phyloP scores from a whole-genome alignment of 2,329 filamentous ascomycete genomes.

The Colletotrichum eleusines region DNA sequence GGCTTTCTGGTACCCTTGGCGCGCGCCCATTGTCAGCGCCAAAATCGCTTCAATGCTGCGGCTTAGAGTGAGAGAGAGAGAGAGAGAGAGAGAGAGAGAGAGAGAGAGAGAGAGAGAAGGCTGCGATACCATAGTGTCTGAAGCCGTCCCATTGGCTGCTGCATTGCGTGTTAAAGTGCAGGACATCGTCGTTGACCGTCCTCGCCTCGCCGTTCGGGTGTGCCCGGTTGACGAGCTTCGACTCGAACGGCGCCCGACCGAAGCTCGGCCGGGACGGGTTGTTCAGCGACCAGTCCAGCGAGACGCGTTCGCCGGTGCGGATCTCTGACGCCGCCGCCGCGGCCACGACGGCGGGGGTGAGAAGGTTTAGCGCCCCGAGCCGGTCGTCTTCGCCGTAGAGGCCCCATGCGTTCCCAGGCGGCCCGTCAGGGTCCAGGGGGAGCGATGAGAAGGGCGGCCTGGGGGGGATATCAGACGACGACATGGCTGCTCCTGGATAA shows the following conservation, averaged over 20 bases:
- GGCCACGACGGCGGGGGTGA: constrained; percentile 60
- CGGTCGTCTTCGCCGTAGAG: constrained; percentile 64
- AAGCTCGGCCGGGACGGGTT: constrained; percentile 52
- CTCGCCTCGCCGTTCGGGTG: constrained; percentile 44
- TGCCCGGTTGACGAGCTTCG: constrained; percentile 56
- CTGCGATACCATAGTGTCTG: constrained; percentile 48
- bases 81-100: constrained; percentile 46
- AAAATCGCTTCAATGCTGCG: constrained; percentile 32
- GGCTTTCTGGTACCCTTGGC: constrained; percentile 51
- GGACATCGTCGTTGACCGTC: constrained; percentile 50
- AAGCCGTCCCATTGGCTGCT: constrained; percentile 56
- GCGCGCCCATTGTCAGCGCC: not conserved
- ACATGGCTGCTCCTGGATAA: not conserved
- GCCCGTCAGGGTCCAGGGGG: constrained; percentile 62
- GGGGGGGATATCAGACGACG: not conserved
- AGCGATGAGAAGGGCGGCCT: constrained; percentile 49
- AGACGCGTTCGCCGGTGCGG: constrained; percentile 46
- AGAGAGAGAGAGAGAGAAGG: constrained; percentile 43
- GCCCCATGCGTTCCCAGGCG: constrained; percentile 67
- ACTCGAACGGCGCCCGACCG: constrained; percentile 47
- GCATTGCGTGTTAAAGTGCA: constrained; percentile 53
- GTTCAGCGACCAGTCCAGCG: constrained; percentile 51
- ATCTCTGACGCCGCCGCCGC: constrained; percentile 44
- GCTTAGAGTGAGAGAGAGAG: too few relatives aligned
- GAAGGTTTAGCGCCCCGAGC: constrained; percentile 66